Percentiles rank a stretch among this genome's conserved stretches.
These are phyloP conservation scores for Vitis amurensis DNA, from an alignment of 164 flowering plant genomes.

Conservation along the genomic window DNA sequence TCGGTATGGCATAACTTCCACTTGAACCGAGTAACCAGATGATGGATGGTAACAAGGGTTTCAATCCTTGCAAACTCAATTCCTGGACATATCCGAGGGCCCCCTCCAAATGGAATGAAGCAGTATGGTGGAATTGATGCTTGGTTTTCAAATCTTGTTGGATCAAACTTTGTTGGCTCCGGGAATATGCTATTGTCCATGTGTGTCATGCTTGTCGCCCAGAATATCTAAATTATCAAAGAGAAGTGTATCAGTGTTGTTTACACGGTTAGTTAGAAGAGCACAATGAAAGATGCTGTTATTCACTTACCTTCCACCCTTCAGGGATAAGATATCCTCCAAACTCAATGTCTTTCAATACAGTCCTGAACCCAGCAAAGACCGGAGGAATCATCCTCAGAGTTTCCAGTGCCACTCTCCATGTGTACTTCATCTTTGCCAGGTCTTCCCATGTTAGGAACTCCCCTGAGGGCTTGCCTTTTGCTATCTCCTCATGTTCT, in stretches of 20 bases:
- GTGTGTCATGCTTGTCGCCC: conserved; percentile 55
- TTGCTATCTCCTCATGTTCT: conserved; percentile 40
- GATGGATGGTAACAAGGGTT: conserved; percentile 40
- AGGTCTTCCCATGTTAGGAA: conserved; percentile 75
- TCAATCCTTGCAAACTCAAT: conserved; percentile 63
- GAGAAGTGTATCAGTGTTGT: neutral
- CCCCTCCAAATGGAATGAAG: conserved; percentile 68
- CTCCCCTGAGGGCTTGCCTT: conserved; percentile 30
- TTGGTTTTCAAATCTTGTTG: conserved; percentile 52
- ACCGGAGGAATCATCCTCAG: conserved; percentile 49
- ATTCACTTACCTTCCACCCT: conserved; percentile 38
- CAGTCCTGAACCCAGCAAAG: conserved; percentile 56
- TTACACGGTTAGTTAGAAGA: no score
- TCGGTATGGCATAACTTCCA: conserved; percentile 45
- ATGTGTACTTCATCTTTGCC: conserved; percentile 69
- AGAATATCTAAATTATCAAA: conserved; percentile 37
- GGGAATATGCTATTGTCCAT: conserved; percentile 54
- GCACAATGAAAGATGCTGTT: no score
- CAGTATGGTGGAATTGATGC: conserved; percentile 49
- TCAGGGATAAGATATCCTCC: conserved; percentile 68
- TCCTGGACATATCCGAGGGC: conserved; percentile 69
- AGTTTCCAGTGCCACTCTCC: conserved; percentile 65
- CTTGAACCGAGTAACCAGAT: conserved; percentile 55
- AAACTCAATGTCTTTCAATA: conserved; percentile 49
- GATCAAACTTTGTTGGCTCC: conserved; percentile 65